Base-by-base conservation (phyloP, 2,329 filamentous ascomycete species). In the Pseudogymnoascus sp. region DNA sequence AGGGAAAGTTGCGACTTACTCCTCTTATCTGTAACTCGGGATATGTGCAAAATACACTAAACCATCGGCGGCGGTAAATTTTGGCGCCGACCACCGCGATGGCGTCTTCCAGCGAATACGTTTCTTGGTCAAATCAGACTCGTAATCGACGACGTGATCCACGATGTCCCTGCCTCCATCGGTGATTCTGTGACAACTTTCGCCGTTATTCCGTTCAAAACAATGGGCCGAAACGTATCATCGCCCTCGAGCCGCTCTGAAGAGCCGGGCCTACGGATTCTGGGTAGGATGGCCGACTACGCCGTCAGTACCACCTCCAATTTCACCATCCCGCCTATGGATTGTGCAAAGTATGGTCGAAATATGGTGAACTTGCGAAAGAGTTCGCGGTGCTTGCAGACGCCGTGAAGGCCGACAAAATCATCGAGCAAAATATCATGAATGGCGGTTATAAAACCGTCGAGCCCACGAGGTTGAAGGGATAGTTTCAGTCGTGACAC, bases 71-170 rank as follows among this genome's bases (percentile, higher is more conserved):
- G 7, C 48, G 48, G 48, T 55, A 35, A 55, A 2, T 18, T 55
- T 55, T 21, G 48, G 21, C 29, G 29, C 48, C 48, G 29, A 55
- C 48, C 48, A 13, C 48, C 48, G 48, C 48, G 48, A 55, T 55
- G 48, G 48, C 29, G 48, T 55, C 29, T 55, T 55, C 29, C 35
- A 29, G 29, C 21, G 15, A 9, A 33, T 33, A 12, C 29, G 10
- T 13, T 33, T 33, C 29, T 8, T 18, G 8, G 29, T 21, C 48
- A 21, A 35, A 55, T 55, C 25, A 15, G 29, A 27, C 48, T 33
- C 48, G 48, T 12, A 55, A 55, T 55, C 48, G 48, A 55, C 48
- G 48, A 55, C 48, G 48, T 55, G 48, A 55, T 55, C 48, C 48
- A 13, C 29, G 48, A 33, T 35, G 48, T 55, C 29, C 48, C 9